Percentiles rank a stretch among this genome's conserved stretches.
Conservation (phyloP, 2,329 filamentous ascomycete species). For the Scedosporium dehoogii region DNA sequence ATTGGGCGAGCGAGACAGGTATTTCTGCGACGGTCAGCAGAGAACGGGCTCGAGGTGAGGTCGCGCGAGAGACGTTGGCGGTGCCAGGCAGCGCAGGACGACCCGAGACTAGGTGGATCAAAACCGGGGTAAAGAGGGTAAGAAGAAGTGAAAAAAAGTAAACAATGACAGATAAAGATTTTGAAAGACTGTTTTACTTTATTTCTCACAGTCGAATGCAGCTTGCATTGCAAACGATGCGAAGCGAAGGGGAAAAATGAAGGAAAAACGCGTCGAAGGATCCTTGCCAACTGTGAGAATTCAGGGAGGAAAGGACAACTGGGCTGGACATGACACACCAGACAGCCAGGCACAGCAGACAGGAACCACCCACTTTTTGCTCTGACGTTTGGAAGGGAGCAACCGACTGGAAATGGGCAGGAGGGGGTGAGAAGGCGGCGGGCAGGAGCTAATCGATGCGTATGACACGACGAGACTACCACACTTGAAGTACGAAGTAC, state of each 20-base stretch:
- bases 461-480: too few relatives aligned
- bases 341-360: neutral
- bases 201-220: slow-evolving; percentile 2
- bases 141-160: neutral
- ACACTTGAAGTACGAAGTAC: too few relatives aligned
- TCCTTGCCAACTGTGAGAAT: neutral
- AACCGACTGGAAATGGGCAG: too few relatives aligned
- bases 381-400: too few relatives aligned
- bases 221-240: slow-evolving; percentile 2
- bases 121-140: neutral
- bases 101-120: neutral
- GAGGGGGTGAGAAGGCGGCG: too few relatives aligned
- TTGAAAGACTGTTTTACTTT: neutral
- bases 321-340: neutral
- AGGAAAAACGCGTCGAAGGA: slow-evolving; percentile 2
- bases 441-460: too few relatives aligned
- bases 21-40: neutral
- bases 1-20: neutral
- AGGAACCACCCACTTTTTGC: neutral
- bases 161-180: neutral
- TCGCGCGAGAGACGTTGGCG: neutral
- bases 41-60: neutral
- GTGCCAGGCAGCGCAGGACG: neutral
- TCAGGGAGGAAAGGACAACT: neutral
- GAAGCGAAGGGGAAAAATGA: neutral